Evolutionary conservation across 129 eudicot genomes (phyloP).

Genomic region (Pittosporum tobira): DNA sequence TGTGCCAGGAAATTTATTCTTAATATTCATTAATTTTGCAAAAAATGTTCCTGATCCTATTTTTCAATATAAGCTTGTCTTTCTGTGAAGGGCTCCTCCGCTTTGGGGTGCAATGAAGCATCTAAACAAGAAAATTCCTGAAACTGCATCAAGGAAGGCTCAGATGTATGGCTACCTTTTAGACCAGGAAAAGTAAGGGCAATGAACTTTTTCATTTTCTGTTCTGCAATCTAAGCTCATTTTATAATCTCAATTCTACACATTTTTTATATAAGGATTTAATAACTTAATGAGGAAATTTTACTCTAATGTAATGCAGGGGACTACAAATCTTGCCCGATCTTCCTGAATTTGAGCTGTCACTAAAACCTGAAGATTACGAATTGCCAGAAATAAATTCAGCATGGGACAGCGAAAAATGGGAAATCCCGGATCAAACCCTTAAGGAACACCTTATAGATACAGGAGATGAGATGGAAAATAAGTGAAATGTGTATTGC

Average conservation of each 20-base stretch:
- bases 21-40: no score
- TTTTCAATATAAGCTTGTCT: neutral
- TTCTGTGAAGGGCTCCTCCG: conserved; percentile 49
- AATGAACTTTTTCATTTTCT: neutral
- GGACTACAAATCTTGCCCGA: conserved; percentile 60
- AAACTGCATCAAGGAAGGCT: conserved; percentile 67
- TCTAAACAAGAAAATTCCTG: conserved; percentile 77
- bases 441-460: conserved; percentile 53
- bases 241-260: no score
- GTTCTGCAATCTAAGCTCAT: neutral
- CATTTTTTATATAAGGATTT: no score
- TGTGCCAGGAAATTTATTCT: no score
- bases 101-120: conserved; percentile 93
- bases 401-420: conserved; percentile 49
- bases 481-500: conserved; percentile 2
- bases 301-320: conserved; percentile 32
- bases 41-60: no score
- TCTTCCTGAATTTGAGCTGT: conserved; percentile 81
- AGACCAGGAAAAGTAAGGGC: conserved; percentile 71
- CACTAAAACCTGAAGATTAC: conserved; percentile 74
- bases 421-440: conserved; percentile 43
- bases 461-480: conserved; percentile 29
- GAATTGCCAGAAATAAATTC: conserved; percentile 49
- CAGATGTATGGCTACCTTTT: conserved; percentile 70
- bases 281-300: neutral